Conservation (phyloP, 2,329 filamentous ascomycete species). For the Diaporthe vexans region DNA sequence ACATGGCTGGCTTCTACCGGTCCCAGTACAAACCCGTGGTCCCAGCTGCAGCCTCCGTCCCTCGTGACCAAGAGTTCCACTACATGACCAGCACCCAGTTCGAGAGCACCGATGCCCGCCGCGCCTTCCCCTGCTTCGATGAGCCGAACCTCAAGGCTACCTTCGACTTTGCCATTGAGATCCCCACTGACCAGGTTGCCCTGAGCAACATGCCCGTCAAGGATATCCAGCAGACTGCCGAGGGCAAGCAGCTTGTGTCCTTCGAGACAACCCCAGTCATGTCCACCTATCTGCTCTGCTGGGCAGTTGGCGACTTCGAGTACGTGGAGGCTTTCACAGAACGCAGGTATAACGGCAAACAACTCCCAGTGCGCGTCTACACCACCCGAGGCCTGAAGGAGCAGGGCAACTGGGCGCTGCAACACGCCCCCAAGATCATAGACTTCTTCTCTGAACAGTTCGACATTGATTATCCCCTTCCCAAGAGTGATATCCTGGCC, state of each 20-base stretch:
- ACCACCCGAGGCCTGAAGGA: conserved; percentile 95
- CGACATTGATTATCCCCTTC: conserved; percentile 91
- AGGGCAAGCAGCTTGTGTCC: conserved; percentile 79
- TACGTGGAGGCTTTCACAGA: conserved; percentile 94
- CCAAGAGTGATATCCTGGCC: conserved; percentile 90
- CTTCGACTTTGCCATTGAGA: conserved; percentile 93
- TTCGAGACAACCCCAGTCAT: conserved; percentile 91
- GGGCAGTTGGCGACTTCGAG: conserved; percentile 97
- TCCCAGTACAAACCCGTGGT: conserved; percentile 84
- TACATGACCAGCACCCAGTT: conserved; percentile 97
- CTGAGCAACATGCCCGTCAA: conserved; percentile 97
- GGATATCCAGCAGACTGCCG: conserved; percentile 68
- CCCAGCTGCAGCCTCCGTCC: conserved; percentile 81
- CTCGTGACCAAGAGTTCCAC: conserved; percentile 76
- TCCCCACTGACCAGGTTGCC: conserved; percentile 88
- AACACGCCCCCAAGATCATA: conserved; percentile 92
- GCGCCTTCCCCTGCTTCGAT: conserved; percentile 98
- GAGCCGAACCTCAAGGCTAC: conserved; percentile 97
- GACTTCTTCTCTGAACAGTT: conserved; percentile 98
- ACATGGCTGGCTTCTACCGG: conserved; percentile 97
- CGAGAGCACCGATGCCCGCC: conserved; percentile 93
- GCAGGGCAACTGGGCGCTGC: conserved; percentile 88
- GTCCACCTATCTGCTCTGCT: conserved; percentile 92
- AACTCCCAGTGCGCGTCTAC: conserved; percentile 93
- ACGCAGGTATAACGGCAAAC: conserved; percentile 91